Base-by-base conservation (phyloP, 2,329 filamentous ascomycete species). In the Penicillium aurantiogriseum region DNA sequence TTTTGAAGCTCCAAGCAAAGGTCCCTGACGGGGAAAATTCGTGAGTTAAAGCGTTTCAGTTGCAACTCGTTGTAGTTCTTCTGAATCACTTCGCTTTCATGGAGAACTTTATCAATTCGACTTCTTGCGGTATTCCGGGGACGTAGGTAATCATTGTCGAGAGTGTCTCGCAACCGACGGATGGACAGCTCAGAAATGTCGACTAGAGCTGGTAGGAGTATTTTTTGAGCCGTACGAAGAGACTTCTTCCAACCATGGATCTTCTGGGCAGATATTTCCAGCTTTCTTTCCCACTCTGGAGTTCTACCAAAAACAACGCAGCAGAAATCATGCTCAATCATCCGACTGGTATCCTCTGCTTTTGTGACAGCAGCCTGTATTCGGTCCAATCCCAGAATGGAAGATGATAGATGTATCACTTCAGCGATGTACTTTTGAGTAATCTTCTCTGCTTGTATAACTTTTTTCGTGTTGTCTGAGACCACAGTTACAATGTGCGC, bases 71-170 rank as follows among this genome's bases (percentile, higher is more conserved):
- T 1, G 31, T 70, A 70, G 5, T 49, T 21, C 5, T 27, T 3
- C 1, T 55, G 15, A 15, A 60, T 29, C 11, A 27, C 27, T n/a
- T 45, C 4, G 1, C 27, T 11, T 23, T 51, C 33, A 9, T 39
- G n/a, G 8, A 69, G 47, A 19, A 67, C 21, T 3, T 19, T 9
- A 42, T 71, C 62, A 9, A 71, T 56, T 8, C 59, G 68, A 13
- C 39, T 40, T 51, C 62, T 62, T 11, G 66, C 66, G 35, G 56
- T 56, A 17, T 47, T 9, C 21, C 62, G 61, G 42, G 67, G 63
- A n/a, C 13, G 27, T 27, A 66, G 23, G 46, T 63, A 64, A 19
- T 67, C 52, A 6, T 38, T 4, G 5, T 60, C 2, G 9, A 69
- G 23, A 6, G 44, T 21, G 5, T 47, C 19, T 43, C 13, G 17